Evolutionary conservation across 257 asterid species (phyloP), one percentile per base, ranked within the genome.

Genomic region (Solanum dulcamara): DNA sequence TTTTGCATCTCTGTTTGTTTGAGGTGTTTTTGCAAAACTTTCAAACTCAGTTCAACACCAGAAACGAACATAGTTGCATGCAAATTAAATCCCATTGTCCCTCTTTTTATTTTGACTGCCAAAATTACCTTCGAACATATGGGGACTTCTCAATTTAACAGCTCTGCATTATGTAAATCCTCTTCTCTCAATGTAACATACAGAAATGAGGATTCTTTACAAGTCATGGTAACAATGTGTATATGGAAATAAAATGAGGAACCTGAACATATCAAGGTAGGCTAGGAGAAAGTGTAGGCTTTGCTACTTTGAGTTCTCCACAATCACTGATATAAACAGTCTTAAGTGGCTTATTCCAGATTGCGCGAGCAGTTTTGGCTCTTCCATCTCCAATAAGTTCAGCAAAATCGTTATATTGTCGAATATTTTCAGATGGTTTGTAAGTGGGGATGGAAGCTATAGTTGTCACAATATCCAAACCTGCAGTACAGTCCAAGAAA

Each of bases 361-460:
- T 94, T 28, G 94, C 94, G 2, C 99, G 93, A 37, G 98, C 98
- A 20, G 18, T 90, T 88, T 92, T 96, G 20, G 99, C 98, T 89
- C 99, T 92, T 66, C 90, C 99, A 66, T 96, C 98, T 81, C 99
- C 99, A 28, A 96, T 38, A 79, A 93, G 93, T 93, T 93, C 94
- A 3, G 98, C 98, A n/a, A 94, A 87, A 83, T 93, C 98, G 72
- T 96, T 94, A 88, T 96, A 94, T 80, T 94, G 98, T 28, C 89
- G 88, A 84, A 96, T 92, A 10, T 93, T 92, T 79, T 93, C 93
- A 0, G 90, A 91, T 51, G 99, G 98, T 88, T 91, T 96, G 67
- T 91, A 93, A 0, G 98, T 94, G 1, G 99, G 96, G 17, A 90
- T 92, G 50, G 97, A 53, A 81, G 96, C 97, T 84, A 96, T 92